These are phyloP conservation scores for Bullera alba DNA, from an alignment of 768 basidiomycete species.

Conservation along the genomic window DNA sequence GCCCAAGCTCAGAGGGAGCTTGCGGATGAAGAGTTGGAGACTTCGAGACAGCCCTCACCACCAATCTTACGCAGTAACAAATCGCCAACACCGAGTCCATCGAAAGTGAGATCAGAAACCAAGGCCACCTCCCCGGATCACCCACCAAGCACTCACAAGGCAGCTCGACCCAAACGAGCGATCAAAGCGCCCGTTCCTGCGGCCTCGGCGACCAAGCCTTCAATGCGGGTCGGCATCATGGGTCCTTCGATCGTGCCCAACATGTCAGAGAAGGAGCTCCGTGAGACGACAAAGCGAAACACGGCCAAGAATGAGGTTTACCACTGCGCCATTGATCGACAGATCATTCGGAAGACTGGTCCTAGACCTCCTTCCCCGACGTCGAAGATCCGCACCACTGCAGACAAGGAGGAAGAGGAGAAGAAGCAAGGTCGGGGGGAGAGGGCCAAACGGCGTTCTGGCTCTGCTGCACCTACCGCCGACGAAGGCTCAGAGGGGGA, in stretches of 20 bases:
- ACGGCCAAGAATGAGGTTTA: slow-evolving; percentile 43
- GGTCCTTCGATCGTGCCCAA: slow-evolving; percentile 10
- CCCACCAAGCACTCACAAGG: not conserved
- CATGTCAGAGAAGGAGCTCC: slow-evolving; percentile 43
- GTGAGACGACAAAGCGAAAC: slow-evolving; percentile 36
- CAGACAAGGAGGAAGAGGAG: slow-evolving; percentile 33
- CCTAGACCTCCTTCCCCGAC: slow-evolving; percentile 40
- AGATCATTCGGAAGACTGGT: slow-evolving; percentile 37
- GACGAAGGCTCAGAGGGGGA: not conserved
- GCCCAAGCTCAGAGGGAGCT: too few relatives aligned
- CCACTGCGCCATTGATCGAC: slow-evolving; percentile 42
- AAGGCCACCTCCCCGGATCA: not conserved
- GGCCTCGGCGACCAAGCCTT: not conserved
- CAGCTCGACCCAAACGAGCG: slow-evolving; percentile 18
- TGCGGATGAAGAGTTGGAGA: too few relatives aligned
- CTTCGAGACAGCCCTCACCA: too few relatives aligned
- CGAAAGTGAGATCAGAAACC: too few relatives aligned
- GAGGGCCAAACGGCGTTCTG: slow-evolving; percentile 27
- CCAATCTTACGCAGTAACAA: too few relatives aligned
- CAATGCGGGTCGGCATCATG: not conserved
- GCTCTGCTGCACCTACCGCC: too few relatives aligned
- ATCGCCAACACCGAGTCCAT: too few relatives aligned
- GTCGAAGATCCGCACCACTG: slow-evolving; percentile 37
- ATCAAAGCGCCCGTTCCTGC: slow-evolving; percentile 7
- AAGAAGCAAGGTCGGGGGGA: slow-evolving; percentile 27